Conservation (phyloP, 1,139 yeast species). For the Suhomyces ambrosiae region DNA sequence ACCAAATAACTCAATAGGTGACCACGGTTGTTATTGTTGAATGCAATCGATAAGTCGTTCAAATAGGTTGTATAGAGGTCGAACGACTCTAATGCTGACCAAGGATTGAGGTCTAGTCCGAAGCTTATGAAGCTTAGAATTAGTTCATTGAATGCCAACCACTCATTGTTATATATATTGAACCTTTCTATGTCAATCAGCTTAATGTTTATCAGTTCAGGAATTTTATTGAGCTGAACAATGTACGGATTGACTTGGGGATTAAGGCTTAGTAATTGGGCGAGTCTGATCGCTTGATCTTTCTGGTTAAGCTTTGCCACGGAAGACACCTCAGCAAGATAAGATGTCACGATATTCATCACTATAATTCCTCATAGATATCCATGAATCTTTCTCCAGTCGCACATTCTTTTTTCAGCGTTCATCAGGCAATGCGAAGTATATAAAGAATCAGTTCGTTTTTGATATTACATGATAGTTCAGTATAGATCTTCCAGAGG, state of each 20-base stretch:
- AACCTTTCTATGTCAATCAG: constrained; percentile 14
- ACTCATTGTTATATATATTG: constrained; percentile 40
- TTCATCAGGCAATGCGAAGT: not conserved
- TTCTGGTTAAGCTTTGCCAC: constrained; percentile 12
- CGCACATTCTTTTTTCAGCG: not conserved
- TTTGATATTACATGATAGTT: too few relatives aligned
- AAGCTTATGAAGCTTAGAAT: constrained; percentile 53
- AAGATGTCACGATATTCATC: constrained; percentile 16
- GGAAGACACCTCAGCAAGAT: constrained; percentile 13
- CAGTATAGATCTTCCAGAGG: too few relatives aligned
- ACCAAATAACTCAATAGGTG: constrained; percentile 49
- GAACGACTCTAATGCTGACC: constrained; percentile 57
- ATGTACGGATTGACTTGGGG: constrained; percentile 17
- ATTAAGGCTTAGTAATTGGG: constrained; percentile 14
- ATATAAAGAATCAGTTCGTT: too few relatives aligned
- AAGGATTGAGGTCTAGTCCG: constrained; percentile 60
- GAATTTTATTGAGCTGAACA: constrained; percentile 12
- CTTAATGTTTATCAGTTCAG: constrained; percentile 1
- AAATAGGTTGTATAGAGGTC: constrained; percentile 57
- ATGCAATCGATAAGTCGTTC: constrained; percentile 59
- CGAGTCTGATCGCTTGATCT: constrained; percentile 13
- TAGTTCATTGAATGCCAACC: constrained; percentile 56
- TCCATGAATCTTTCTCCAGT: too few relatives aligned
- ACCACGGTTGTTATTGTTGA: constrained; percentile 56
- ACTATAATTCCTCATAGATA: not conserved